A percentile compares a stretch with the other conserved stretches of the same genome.
Conservation (phyloP, 805 yeast genomes). For the Hanseniaspora nectarophila region DNA sequence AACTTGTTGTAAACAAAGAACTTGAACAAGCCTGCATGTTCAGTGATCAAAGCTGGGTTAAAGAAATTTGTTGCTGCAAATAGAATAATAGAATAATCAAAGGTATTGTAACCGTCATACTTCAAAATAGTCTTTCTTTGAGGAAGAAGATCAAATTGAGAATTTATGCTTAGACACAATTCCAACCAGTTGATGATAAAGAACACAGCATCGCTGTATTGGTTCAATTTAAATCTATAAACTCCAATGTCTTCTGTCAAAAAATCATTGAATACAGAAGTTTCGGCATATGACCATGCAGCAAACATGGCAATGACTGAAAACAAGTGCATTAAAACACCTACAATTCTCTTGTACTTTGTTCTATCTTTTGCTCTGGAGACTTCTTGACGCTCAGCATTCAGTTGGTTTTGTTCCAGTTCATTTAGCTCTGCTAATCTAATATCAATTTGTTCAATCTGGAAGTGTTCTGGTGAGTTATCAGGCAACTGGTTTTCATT, state of each 20-base stretch:
- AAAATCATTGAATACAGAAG: not conserved
- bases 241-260: not conserved
- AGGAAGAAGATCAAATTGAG: slow-evolving; percentile 9
- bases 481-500: not conserved
- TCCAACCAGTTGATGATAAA: slow-evolving; percentile 11
- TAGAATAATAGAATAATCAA: slow-evolving; percentile 7
- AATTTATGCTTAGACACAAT: slow-evolving; percentile 4
- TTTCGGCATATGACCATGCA: not conserved
- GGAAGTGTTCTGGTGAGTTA: not conserved
- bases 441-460: not conserved
- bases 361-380: not conserved
- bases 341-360: not conserved
- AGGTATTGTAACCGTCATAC: slow-evolving; percentile 11
- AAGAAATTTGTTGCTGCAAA: not conserved
- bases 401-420: not conserved
- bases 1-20: slow-evolving; percentile 11
- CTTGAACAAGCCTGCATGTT: not conserved
- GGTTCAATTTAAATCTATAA: not conserved
- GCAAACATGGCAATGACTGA: not conserved
- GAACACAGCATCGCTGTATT: not conserved
- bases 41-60: not conserved
- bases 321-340: not conserved
- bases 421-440: not conserved
- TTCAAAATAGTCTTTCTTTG: slow-evolving; percentile 12
- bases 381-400: not conserved